Evolutionary conservation across 768 basidiomycete genomes (phyloP), one percentile per base, ranked within the genome.

Genomic region (Neoboletus magnificus): DNA sequence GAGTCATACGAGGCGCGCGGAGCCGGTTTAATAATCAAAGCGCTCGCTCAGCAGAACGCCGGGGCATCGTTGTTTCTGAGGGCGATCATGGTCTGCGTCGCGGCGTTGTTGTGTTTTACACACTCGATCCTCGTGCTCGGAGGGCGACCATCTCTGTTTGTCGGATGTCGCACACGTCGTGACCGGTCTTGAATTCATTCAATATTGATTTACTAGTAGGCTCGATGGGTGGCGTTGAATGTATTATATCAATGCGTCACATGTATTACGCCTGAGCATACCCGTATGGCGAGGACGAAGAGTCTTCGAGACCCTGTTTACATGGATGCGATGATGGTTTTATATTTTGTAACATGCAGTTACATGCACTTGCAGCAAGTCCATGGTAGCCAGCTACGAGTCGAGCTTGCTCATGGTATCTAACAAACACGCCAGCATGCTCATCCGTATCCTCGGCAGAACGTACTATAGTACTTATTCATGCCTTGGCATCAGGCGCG

Each of bases 381-480:
- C 55, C 59, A 43, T 53, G 71, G 71, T 73, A 73, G 70, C 70
- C 71, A 54, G 70, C 70, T 71, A 71, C 70, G 23, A 16, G 32
- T 52, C 52, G 25, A 60, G 46, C 58, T 62, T 67, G 67, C 56
- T 41, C 32, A 52, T 52, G 52, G 46, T 56, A 54, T 56, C 27
- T 22, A 55, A 62, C 52, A 60, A 51, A 33, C 36, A 30, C 43
- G 33, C 48, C 39, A 20, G 16, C 33, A 27, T 25, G 20, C 13
- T 33, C n/a, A 23, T 33, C 35, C 30, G 23, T 23, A 32, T 45
- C 32, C 20, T 30, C 13, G 10, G 11, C 25, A 12, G 32, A 32
- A 29, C 9, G 29, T 7, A 8, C 7, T 37, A 48, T 60, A n/a
- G n/a, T n/a, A n/a, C n/a, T n/a, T n/a, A 50, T 5, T 67, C 59